Percentiles rank a stretch among this genome's conserved stretches.
These are phyloP conservation scores for Eucalyptus globulus DNA, from an alignment of 345 rosid genomes.

Conservation along the genomic window DNA sequence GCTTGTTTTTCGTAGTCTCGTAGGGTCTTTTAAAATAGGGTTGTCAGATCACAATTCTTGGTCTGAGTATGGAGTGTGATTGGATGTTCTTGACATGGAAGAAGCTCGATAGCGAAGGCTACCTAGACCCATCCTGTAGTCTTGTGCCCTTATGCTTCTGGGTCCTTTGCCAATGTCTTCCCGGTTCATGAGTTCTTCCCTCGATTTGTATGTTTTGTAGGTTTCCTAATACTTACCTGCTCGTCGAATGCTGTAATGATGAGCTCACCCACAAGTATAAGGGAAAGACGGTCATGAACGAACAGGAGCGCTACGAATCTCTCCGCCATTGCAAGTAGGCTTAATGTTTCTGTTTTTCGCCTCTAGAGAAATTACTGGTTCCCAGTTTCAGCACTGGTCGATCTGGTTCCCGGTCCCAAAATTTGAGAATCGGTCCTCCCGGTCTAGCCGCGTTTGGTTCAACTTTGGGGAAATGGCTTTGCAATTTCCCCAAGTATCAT, in stretches of 20 bases:
- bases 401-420: too few relatives aligned
- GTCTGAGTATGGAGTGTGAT: background rate
- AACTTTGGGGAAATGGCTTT: too few relatives aligned
- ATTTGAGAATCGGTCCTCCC: too few relatives aligned
- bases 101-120: background rate
- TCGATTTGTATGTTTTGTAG: slow-evolving; percentile 8
- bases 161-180: background rate
- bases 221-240: slow-evolving; percentile 65
- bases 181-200: background rate
- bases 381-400: too few relatives aligned
- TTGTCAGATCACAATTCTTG: background rate
- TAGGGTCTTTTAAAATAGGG: background rate
- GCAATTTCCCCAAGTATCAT: too few relatives aligned
- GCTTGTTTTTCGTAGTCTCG: background rate
- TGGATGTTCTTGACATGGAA: background rate
- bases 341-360: background rate
- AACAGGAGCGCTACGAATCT: slow-evolving; percentile 73
- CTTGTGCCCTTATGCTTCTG: background rate
- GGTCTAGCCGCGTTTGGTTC: too few relatives aligned
- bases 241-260: slow-evolving; percentile 89
- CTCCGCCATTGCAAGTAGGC: slow-evolving; percentile 95
- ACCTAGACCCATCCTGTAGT: background rate
- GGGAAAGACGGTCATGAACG: slow-evolving; percentile 90
- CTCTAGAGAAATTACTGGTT: background rate
- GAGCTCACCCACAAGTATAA: slow-evolving; percentile 70